Conservation (phyloP, 345 rosid genomes). For the Microthlaspi erraticum region DNA sequence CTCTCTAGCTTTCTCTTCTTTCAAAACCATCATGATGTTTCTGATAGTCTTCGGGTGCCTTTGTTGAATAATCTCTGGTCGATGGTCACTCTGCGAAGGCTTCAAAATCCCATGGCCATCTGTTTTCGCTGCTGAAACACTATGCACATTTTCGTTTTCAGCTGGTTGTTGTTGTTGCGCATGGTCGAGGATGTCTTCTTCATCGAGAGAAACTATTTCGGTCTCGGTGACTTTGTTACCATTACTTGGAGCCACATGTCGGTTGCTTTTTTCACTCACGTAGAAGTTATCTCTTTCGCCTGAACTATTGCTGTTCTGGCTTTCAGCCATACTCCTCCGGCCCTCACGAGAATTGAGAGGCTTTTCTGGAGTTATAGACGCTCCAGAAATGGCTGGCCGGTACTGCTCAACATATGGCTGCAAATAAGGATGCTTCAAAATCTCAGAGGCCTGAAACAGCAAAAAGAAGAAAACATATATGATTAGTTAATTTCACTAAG, state of each 20-base stretch:
- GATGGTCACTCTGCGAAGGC: constrained; percentile 52
- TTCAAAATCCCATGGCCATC: constrained; percentile 56
- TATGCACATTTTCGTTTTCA: constrained; percentile 52
- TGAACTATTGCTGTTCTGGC: constrained; percentile 90
- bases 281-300: constrained; percentile 80
- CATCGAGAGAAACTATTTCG: constrained; percentile 62
- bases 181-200: constrained; percentile 62
- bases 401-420: constrained; percentile 86
- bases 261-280: constrained; percentile 55
- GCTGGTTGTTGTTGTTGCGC: constrained; percentile 48
- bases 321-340: constrained; percentile 78
- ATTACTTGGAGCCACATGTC: constrained; percentile 46
- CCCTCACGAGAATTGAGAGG: constrained; percentile 54
- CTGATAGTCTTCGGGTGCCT: constrained; percentile 87
- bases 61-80: constrained; percentile 53
- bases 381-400: constrained; percentile 60
- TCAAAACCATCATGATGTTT: constrained; percentile 86
- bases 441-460: constrained; percentile 78
- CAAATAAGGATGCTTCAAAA: constrained; percentile 96
- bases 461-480: constrained; percentile 29
- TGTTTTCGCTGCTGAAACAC: constrained; percentile 49
- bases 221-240: constrained; percentile 59
- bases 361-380: constrained; percentile 58
- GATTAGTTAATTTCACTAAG: constrained; percentile 36
- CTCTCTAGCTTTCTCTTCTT: constrained; percentile 91